Conservation (phyloP, 106 monocot species). For the Platanthera guangdongensis region DNA sequence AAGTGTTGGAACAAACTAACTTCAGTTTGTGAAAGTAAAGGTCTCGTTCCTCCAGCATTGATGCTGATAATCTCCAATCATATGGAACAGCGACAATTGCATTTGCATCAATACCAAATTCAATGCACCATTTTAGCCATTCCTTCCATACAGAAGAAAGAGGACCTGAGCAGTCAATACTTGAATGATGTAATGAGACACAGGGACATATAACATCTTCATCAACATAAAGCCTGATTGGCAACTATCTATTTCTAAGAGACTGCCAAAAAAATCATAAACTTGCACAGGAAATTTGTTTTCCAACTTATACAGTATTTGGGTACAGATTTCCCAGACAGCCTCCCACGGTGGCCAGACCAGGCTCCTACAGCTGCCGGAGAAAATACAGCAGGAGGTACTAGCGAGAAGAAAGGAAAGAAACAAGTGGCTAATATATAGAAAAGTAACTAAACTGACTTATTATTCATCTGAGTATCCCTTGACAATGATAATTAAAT, state of each 20-base stretch:
- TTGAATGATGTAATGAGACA: not conserved
- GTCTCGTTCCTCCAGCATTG: constrained; percentile 91
- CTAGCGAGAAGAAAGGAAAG: too few species aligned
- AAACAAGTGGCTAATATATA: too few species aligned
- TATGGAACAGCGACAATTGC: constrained; percentile 93
- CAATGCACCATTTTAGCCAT: constrained; percentile 98
- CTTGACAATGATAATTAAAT: too few species aligned
- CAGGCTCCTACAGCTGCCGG: not conserved
- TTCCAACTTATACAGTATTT: not conserved
- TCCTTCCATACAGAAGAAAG: constrained; percentile 99
- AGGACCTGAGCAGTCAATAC: constrained; percentile 54
- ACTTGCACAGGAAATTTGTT: not conserved
- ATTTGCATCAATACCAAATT: constrained; percentile 98
- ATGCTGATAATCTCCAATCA: constrained; percentile 89
- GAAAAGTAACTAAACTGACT: too few species aligned
- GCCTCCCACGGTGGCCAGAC: not conserved
- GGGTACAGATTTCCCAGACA: too few species aligned
- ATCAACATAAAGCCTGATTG: not conserved
- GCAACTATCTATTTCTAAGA: not conserved
- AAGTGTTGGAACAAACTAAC: constrained; percentile 33
- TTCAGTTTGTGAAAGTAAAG: constrained; percentile 97
- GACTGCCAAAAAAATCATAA: not conserved
- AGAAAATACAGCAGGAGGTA: too few species aligned
- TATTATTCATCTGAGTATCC: too few species aligned
- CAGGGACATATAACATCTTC: not conserved